A percentile compares a stretch with the other conserved stretches of the same genome.
phyloP scores from a whole-genome alignment of 139 green algal species.

The Chlamydomonas incerta region DNA sequence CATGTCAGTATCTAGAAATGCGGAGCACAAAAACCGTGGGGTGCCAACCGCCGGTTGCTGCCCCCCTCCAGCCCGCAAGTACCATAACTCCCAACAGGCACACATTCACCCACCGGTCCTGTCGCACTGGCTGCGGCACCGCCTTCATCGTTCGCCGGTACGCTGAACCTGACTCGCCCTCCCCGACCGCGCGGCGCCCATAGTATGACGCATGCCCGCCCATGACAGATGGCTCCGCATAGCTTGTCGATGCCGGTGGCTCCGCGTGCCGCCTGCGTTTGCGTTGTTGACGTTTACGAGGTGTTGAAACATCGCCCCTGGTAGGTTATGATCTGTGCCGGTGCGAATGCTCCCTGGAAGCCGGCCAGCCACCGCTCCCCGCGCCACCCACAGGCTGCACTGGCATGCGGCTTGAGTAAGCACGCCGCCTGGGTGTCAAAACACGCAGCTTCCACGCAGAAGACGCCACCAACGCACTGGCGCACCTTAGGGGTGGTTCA shows the following conservation, averaged over 20 bases:
- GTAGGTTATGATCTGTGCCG: too few species aligned
- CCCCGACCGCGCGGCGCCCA: constrained; percentile 2
- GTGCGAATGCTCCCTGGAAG: too few species aligned
- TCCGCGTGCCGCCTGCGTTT: constrained; percentile 38
- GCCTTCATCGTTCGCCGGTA: constrained; percentile 38
- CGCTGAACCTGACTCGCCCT: neutral
- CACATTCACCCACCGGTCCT: constrained; percentile 28
- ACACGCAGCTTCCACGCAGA: neutral
- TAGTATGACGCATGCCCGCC: constrained; percentile 41
- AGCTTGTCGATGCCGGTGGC: constrained; percentile 29
- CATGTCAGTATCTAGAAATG: too few species aligned
- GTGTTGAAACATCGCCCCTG: too few species aligned
- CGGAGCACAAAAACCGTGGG: too few species aligned
- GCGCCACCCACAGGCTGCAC: too few species aligned
- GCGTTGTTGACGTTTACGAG: too few species aligned
- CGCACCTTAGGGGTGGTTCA: constrained; percentile 5
- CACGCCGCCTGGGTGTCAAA: too few species aligned
- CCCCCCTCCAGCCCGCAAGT: neutral
- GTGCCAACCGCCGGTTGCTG: too few species aligned
- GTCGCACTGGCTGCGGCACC: constrained; percentile 19
- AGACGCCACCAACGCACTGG: neutral
- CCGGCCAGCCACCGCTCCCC: too few species aligned
- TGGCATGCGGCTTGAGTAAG: too few species aligned
- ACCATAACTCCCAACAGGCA: too few species aligned
- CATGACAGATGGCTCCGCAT: constrained; percentile 49